Base-by-base conservation (phyloP, 2,329 filamentous ascomycete species). In the Phoma sp. region DNA sequence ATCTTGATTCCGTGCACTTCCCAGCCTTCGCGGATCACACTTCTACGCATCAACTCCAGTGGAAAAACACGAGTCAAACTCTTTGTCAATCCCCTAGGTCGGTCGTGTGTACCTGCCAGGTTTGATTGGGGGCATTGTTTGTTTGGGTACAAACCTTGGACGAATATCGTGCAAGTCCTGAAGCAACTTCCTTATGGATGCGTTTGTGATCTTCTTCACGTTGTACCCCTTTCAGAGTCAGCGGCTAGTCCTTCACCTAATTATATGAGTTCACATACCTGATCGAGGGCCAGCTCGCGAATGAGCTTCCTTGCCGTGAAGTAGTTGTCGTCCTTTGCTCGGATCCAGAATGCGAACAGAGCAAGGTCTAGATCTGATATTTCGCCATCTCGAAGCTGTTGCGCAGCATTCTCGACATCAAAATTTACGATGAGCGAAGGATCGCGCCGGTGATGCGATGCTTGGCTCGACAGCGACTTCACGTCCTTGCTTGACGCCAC, bases 291-390 rank as follows among this genome's bases (percentile, higher is more conserved):
- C 4, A 73, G 44, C 55, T 73, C 68, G 2, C 70, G 62, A 24
- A 73, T 60, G 22, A 67, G 44, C n/a, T 47, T 29, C 42, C 58
- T 69, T 0, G 67, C 69, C 10, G 57, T 22, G 1, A 63, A 33
- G 23, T 66, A 70, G 49, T 72, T 59, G 13, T 62, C 54, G 1
- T 45, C 14, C 14, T 57, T 58, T 18, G 64, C 54, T 4, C 50
- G 57, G 46, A 72, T 63, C 67, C 69, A 73, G 25, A 49, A 62
- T 8, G 37, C 52, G 30, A 72, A 66, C 1, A 71, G 57, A 1
- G 59, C 61, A 8, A 72, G 49, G 7, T 63, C 47, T 0, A 64
- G 61, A 0, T 71, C 67, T 2, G 64, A 58, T n/a, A 72, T 64
- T 3, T 63, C 66, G 9, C 54, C 64, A 13, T 68, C 51, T 9